A percentile compares a stretch with the other conserved stretches of the same genome.
Evolutionary conservation across 2,329 filamentous ascomycete genomes (phyloP).

Genomic region (Metarhizium anisopliae): DNA sequence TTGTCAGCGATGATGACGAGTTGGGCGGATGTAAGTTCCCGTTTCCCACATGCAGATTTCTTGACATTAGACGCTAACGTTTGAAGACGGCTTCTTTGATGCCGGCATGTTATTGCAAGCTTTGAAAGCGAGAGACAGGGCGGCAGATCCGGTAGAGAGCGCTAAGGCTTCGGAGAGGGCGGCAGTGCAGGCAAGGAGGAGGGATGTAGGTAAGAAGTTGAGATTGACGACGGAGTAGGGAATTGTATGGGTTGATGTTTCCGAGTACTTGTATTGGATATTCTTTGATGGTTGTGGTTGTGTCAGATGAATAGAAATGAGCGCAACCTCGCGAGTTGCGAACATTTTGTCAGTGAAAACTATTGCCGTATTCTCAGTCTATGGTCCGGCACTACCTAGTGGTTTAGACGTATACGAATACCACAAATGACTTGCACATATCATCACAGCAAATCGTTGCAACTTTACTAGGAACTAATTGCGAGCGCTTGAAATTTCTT

Average conservation of each 20-base stretch:
- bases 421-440: no score
- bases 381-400: no score
- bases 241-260: not conserved
- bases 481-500: no score
- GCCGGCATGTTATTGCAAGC: slow-evolving; percentile 89
- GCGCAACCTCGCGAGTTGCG: no score
- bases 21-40: slow-evolving; percentile 78
- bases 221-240: slow-evolving; percentile 24
- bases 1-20: slow-evolving; percentile 76
- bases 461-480: no score
- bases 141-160: slow-evolving; percentile 38
- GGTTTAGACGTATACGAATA: no score
- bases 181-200: slow-evolving; percentile 46
- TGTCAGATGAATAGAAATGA: not conserved
- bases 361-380: no score
- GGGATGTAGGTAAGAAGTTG: slow-evolving; percentile 68
- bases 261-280: not conserved
- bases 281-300: not conserved
- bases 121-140: slow-evolving; percentile 61
- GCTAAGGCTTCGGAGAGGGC: slow-evolving; percentile 48
- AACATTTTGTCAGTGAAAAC: no score
- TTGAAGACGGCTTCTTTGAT: slow-evolving; percentile 92
- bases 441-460: no score
- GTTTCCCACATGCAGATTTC: not conserved
- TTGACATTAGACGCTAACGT: slow-evolving; percentile 16